A percentile compares a stretch with the other conserved stretches of the same genome.
These are phyloP conservation scores for Xylariaceae sp. DNA, from an alignment of 2,329 filamentous ascomycete species.

Conservation along the genomic window DNA sequence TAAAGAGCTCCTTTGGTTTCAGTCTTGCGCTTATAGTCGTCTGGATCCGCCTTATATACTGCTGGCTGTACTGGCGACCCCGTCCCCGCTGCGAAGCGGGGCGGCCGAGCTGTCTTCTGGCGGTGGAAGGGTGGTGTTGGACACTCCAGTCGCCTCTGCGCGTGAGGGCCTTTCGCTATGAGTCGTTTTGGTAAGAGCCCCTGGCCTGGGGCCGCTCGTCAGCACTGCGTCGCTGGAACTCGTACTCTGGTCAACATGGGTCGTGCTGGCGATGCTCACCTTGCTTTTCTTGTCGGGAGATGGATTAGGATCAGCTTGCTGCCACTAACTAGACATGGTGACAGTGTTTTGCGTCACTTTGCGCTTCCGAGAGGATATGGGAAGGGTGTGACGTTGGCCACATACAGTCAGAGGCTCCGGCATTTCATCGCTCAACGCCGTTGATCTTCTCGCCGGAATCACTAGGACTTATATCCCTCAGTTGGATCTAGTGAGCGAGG, in stretches of 20 bases:
- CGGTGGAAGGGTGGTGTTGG: slow-evolving; percentile 47
- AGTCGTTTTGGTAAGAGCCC: slow-evolving; percentile 73
- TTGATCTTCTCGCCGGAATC: slow-evolving; percentile 44
- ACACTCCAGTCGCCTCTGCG: slow-evolving; percentile 54
- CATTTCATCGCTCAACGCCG: slow-evolving; percentile 35
- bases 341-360: slow-evolving; percentile 23
- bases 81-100: slow-evolving; percentile 50
- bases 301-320: slow-evolving; percentile 27
- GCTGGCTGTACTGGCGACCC: slow-evolving; percentile 32
- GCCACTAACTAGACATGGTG: slow-evolving; percentile 24
- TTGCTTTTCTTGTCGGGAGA: slow-evolving; percentile 28
- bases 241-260: slow-evolving; percentile 46
- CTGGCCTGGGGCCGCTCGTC: slow-evolving; percentile 70
- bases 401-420: slow-evolving; percentile 44
- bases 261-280: slow-evolving; percentile 29
- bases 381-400: slow-evolving; percentile 45
- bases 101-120: slow-evolving; percentile 33
- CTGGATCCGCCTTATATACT: slow-evolving; percentile 63
- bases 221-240: slow-evolving; percentile 61
- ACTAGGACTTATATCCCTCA: slow-evolving; percentile 28
- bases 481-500: slow-evolving; percentile 36
- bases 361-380: slow-evolving; percentile 32
- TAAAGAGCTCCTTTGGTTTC: slow-evolving; percentile 70
- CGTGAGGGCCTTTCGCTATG: slow-evolving; percentile 64
- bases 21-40: slow-evolving; percentile 73